Base-by-base conservation (phyloP, 768 basidiomycete species). In the Hygrocybe coccinea region DNA sequence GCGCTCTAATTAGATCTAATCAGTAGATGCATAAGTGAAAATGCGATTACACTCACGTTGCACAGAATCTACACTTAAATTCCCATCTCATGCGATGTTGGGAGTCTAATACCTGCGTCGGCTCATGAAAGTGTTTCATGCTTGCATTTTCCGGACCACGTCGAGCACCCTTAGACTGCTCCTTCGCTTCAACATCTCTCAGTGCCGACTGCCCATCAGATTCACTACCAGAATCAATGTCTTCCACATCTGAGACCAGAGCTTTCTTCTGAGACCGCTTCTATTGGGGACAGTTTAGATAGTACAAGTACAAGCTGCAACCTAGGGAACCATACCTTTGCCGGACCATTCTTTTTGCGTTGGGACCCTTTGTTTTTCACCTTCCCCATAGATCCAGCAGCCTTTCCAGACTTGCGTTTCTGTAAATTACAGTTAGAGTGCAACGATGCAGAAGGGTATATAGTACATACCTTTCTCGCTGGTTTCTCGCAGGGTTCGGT, bases 1-100 rank as follows among this genome's bases (percentile, higher is more conserved):
- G 39, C 39, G 39, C 21, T n/a, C 39, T 43, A 21, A 43, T 21
- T 43, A 10, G 39, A n/a, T n/a, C n/a, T 43, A 43, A 43, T n/a
- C 39, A 43, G 15, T 21, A n/a, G 15, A 21, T 43, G 15, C 39
- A 43, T 43, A n/a, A n/a, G 21, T 43, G 21, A n/a, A 43, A n/a
- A 43, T 21, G 15, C n/a, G 15, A n/a, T 43, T n/a, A 3, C n/a
- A 43, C 39, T n/a, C 38, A 34, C 53, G 11, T 36, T 17, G 38
- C 22, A 33, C 54, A 57, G 39, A 56, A 46, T 5, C 52, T 34
- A 39, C 55, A 61, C 17, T 50, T 54, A 33, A 57, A 59, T 36
- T 52, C 41, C 51, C 56, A 56, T 9, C 56, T 51, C 50, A 34
- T 56, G 5, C 19, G 12, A 17, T 41, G 21, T 9, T 10, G 15